Conservation (phyloP, 2,329 filamentous ascomycete species). For the Chrysoporthe cubensis region DNA sequence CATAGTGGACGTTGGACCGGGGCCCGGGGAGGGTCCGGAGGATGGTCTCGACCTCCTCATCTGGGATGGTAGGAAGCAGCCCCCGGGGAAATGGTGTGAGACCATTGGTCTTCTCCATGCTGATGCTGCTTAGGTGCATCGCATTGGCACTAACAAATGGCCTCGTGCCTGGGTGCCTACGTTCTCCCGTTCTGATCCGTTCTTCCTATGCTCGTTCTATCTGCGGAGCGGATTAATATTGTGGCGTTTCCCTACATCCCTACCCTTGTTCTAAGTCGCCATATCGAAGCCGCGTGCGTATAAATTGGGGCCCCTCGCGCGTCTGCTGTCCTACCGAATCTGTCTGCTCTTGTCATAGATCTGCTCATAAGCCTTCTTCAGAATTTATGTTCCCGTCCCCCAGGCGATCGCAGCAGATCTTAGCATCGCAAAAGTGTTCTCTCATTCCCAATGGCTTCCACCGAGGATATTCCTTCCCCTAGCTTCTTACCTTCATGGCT, state of each 20-base stretch:
- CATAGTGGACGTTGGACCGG: not conserved
- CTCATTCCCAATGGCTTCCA: slow-evolving; percentile 12
- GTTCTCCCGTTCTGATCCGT: not conserved
- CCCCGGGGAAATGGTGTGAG: slow-evolving; percentile 16
- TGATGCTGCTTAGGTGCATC: not conserved
- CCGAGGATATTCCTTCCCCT: not conserved
- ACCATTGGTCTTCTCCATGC: slow-evolving; percentile 21
- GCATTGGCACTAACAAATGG: not conserved
- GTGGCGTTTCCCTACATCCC: not conserved
- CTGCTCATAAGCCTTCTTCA: not conserved
- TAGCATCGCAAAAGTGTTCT: not conserved
- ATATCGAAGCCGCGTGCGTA: not conserved
- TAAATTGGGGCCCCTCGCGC: not conserved
- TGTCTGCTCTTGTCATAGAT: not conserved
- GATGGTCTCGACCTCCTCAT: not conserved
- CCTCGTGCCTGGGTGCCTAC: not conserved
- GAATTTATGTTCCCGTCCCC: not conserved
- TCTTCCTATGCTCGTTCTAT: not conserved
- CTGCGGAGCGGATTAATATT: slow-evolving; percentile 13
- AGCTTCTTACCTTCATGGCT: not conserved
- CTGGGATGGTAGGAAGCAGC: not conserved
- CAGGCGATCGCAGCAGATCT: not conserved
- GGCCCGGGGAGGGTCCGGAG: too few relatives aligned
- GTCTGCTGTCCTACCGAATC: not conserved
- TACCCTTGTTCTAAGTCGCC: not conserved